Conservation (phyloP, 768 basidiomycete species). For the Coprinopsis sp. region DNA sequence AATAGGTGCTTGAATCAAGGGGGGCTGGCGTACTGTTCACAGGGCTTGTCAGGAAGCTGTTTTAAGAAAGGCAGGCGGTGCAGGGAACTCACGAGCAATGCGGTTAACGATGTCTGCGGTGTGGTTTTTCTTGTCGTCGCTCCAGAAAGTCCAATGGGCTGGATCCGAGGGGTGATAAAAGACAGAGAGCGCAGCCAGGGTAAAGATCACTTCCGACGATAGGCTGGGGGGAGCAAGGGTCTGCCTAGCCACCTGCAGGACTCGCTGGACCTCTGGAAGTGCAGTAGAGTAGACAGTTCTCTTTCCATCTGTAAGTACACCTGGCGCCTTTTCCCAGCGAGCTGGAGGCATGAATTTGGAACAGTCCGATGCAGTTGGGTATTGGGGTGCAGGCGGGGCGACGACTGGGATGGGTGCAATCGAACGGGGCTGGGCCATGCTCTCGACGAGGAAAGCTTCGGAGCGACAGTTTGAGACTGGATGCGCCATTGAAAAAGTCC, state of each 20-base stretch:
- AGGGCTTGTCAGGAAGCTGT: constrained; percentile 1
- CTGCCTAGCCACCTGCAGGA: constrained; percentile 39
- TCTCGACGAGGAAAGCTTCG: background rate
- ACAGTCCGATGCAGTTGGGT: too few species aligned
- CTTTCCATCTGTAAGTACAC: constrained; percentile 37
- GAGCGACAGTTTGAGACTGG: constrained; percentile 11
- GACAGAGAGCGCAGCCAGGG: constrained; percentile 57
- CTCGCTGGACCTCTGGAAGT: constrained; percentile 44
- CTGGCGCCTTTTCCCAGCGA: constrained; percentile 28
- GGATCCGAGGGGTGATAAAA: constrained; percentile 51
- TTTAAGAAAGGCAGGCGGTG: background rate
- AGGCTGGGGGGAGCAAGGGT: constrained; percentile 34
- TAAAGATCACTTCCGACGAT: constrained; percentile 43
- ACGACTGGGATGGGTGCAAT: constrained; percentile 4
- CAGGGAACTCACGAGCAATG: constrained; percentile 45
- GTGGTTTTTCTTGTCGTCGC: constrained; percentile 38
- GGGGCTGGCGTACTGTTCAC: constrained; percentile 33
- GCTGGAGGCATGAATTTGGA: too few species aligned
- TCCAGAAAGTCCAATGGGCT: constrained; percentile 66
- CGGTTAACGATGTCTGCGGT: constrained; percentile 52
- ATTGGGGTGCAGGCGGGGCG: too few species aligned
- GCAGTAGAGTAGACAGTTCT: constrained; percentile 40
- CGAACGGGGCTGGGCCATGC: background rate
- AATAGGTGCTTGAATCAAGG: constrained; percentile 34
- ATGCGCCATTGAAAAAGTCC: constrained; percentile 4